These are phyloP conservation scores for Lichtheimia ornata DNA, from an alignment of 371 early-diverging fungal genomes.

Conservation along the genomic window DNA sequence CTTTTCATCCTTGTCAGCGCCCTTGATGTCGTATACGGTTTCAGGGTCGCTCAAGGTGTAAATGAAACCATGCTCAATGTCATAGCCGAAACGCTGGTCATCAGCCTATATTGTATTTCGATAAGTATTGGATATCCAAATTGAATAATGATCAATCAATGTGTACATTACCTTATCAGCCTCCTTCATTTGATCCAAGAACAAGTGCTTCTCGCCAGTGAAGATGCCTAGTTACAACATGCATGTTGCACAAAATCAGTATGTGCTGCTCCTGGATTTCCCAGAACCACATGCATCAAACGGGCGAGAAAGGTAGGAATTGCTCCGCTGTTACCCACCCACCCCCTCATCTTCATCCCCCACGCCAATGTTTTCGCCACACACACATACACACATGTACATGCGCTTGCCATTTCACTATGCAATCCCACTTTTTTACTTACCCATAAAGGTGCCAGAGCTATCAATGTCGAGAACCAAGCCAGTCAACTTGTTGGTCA, in stretches of 20 bases:
- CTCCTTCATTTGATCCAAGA: slow-evolving; percentile 40
- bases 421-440: not conserved
- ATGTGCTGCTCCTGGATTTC: not conserved
- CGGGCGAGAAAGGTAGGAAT: not conserved
- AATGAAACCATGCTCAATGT: slow-evolving; percentile 31
- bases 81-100: slow-evolving; percentile 45
- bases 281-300: not conserved
- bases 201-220: slow-evolving; percentile 32
- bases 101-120: slow-evolving; percentile 15
- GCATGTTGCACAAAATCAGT: too few species aligned
- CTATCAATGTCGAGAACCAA: slow-evolving; percentile 38
- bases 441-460: slow-evolving; percentile 38
- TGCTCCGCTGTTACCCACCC: too few species aligned
- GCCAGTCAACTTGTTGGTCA: slow-evolving; percentile 38
- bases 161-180: slow-evolving; percentile 21
- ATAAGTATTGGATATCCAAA: slow-evolving; percentile 12
- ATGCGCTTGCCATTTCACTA: not conserved
- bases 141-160: not conserved
- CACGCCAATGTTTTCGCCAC: not conserved
- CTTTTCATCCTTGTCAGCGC: slow-evolving; percentile 25
- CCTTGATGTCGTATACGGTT: slow-evolving; percentile 38
- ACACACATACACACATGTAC: not conserved
- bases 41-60: slow-evolving; percentile 26
- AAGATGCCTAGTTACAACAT: slow-evolving; percentile 26
- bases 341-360: too few species aligned